These are phyloP conservation scores for Leavenworthia alabamica DNA, from an alignment of 345 rosid species.

Conservation along the genomic window DNA sequence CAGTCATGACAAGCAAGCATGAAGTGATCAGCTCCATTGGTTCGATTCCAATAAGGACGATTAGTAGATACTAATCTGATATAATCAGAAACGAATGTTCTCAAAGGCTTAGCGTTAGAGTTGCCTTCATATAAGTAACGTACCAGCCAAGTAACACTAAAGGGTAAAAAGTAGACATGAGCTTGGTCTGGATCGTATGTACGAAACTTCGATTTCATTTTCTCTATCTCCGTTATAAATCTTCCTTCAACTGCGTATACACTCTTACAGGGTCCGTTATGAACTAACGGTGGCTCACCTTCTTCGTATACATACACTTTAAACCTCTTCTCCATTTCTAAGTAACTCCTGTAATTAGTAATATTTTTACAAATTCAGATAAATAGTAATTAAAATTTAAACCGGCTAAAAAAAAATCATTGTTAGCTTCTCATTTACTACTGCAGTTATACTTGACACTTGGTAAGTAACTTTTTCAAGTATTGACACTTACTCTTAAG, in stretches of 20 bases:
- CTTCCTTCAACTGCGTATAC: slow-evolving; percentile 79
- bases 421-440: slow-evolving; percentile 9
- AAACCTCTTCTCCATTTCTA: slow-evolving; percentile 83
- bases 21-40: slow-evolving; percentile 77
- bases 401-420: too few relatives aligned
- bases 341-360: slow-evolving; percentile 48
- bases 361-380: too few relatives aligned
- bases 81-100: slow-evolving; percentile 60
- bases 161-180: slow-evolving; percentile 77
- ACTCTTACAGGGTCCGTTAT: slow-evolving; percentile 80
- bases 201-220: slow-evolving; percentile 39
- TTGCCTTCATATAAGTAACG: slow-evolving; percentile 43
- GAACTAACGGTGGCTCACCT: slow-evolving; percentile 72
- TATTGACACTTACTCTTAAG: too few relatives aligned
- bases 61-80: slow-evolving; percentile 51
- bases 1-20: slow-evolving; percentile 91
- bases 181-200: slow-evolving; percentile 51
- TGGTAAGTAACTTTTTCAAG: neutral
- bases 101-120: slow-evolving; percentile 39
- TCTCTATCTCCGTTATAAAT: slow-evolving; percentile 78
- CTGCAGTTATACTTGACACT: slow-evolving; percentile 27
- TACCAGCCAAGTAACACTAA: slow-evolving; percentile 77
- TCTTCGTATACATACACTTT: slow-evolving; percentile 78
- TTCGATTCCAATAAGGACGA: slow-evolving; percentile 71
- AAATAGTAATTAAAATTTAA: too few relatives aligned